phyloP scores from a whole-genome alignment of 2,329 filamentous ascomycete genomes.

The Exophiala spinifera region DNA sequence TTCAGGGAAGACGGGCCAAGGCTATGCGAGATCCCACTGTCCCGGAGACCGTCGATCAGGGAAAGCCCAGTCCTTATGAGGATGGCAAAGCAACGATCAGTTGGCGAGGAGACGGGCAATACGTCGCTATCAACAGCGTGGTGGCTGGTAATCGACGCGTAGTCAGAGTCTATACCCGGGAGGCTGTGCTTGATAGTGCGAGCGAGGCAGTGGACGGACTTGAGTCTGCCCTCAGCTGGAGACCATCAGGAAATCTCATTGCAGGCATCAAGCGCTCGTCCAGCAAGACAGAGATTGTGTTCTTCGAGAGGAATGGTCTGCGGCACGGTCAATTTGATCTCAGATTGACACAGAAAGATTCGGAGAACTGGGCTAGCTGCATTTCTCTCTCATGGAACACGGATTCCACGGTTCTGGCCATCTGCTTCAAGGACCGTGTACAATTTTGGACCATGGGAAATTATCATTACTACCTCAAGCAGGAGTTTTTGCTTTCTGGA shows the following conservation, averaged over 20 bases:
- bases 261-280: conserved; percentile 73
- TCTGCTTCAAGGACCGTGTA: conserved; percentile 69
- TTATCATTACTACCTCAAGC: conserved; percentile 97
- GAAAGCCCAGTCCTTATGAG: conserved; percentile 70
- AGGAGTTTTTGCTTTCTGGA: conserved; percentile 59
- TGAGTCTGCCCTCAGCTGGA: conserved; percentile 85
- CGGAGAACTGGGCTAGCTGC: conserved; percentile 52
- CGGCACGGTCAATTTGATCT: conserved; percentile 93
- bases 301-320: conserved; percentile 96
- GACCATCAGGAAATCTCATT: conserved; percentile 84
- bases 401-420: conserved; percentile 85
- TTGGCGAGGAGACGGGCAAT: conserved; percentile 93
- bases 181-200: conserved; percentile 85
- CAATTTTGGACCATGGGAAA: conserved; percentile 97
- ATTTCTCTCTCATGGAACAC: conserved; percentile 80
- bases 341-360: conserved; percentile 60
- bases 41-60: conserved; percentile 85
- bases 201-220: conserved; percentile 92
- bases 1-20: conserved; percentile 84
- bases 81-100: conserved; percentile 70
- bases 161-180: conserved; percentile 85
- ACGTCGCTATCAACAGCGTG: conserved; percentile 80
- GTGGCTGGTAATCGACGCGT: conserved; percentile 68
- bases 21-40: conserved; percentile 90
- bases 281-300: conserved; percentile 71